These are phyloP conservation scores for Ciborinia camelliae DNA, from an alignment of 2,329 filamentous ascomycete genomes.

Conservation along the genomic window DNA sequence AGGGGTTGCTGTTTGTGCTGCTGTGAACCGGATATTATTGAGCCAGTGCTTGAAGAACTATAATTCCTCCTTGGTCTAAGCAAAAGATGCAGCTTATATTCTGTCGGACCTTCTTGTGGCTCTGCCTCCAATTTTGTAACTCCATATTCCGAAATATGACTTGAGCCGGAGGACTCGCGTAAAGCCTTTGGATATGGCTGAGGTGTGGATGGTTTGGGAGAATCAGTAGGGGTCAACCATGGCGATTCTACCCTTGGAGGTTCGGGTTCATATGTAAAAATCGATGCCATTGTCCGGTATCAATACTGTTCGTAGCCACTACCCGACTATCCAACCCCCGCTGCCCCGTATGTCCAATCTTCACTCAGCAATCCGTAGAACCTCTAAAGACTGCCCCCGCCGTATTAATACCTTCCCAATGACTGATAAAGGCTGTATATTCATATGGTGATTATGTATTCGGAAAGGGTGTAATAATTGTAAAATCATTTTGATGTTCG, in stretches of 20 bases:
- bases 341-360: not conserved
- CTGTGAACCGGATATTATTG: slow-evolving; percentile 41
- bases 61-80: slow-evolving; percentile 75
- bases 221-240: slow-evolving; percentile 63
- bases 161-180: slow-evolving; percentile 34
- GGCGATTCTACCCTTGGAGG: slow-evolving; percentile 86
- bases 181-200: slow-evolving; percentile 23
- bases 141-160: slow-evolving; percentile 56
- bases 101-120: slow-evolving; percentile 88
- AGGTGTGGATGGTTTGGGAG: slow-evolving; percentile 33
- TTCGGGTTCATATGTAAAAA: slow-evolving; percentile 92
- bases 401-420: slow-evolving; percentile 23
- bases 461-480: slow-evolving; percentile 40
- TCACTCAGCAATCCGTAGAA: not conserved
- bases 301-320: not conserved
- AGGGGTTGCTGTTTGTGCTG: slow-evolving; percentile 28
- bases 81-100: slow-evolving; percentile 93
- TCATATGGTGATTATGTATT: slow-evolving; percentile 49
- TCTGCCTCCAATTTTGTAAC: slow-evolving; percentile 81
- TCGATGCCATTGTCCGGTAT: slow-evolving; percentile 68
- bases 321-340: not conserved
- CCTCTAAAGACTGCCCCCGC: slow-evolving; percentile 22
- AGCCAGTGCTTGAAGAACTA: slow-evolving; percentile 64
- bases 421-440: slow-evolving; percentile 45
- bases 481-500: slow-evolving; percentile 47